These are phyloP conservation scores for Waitea zeae DNA, from an alignment of 1,284 basidiomycete species.

Conservation along the genomic window DNA sequence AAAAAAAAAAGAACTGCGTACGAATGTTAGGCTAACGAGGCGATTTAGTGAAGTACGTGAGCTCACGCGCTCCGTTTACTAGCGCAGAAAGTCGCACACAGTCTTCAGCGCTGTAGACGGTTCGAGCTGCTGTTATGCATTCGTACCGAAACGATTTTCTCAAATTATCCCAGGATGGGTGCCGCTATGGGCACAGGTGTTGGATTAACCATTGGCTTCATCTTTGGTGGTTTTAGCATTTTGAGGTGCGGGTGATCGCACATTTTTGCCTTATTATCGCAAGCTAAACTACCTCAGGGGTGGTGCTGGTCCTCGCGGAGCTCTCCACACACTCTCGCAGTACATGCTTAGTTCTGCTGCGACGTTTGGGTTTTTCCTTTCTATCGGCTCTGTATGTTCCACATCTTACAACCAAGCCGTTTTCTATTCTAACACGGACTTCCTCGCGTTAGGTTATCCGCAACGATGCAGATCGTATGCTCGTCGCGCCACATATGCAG, in stretches of 20 bases:
- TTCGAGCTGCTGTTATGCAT: no score
- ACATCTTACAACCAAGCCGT: not conserved
- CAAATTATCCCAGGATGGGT: no score
- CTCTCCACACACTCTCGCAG: slow-evolving; percentile 77
- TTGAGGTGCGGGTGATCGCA: slow-evolving; percentile 53
- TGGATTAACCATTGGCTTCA: slow-evolving; percentile 89
- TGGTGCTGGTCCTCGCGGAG: slow-evolving; percentile 77
- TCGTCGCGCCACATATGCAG: slow-evolving; percentile 39
- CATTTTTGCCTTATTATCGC: no score
- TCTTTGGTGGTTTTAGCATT: slow-evolving; percentile 85
- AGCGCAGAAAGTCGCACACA: no score
- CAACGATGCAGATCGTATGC: slow-evolving; percentile 43
- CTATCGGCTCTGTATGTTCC: slow-evolving; percentile 58
- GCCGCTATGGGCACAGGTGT: slow-evolving; percentile 86
- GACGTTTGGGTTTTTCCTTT: slow-evolving; percentile 73
- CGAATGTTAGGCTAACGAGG: no score
- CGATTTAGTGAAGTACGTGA: no score
- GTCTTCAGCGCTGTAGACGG: no score
- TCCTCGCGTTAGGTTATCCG: slow-evolving; percentile 47
- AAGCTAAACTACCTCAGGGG: slow-evolving; percentile 26
- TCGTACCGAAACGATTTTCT: no score
- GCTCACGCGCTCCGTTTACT: no score
- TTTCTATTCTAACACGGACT: no score
- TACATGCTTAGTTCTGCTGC: slow-evolving; percentile 89
- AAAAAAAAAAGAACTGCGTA: no score